Base-by-base conservation (phyloP, 371 early-diverging fungal species). In the Blastocladiella emersonii region DNA sequence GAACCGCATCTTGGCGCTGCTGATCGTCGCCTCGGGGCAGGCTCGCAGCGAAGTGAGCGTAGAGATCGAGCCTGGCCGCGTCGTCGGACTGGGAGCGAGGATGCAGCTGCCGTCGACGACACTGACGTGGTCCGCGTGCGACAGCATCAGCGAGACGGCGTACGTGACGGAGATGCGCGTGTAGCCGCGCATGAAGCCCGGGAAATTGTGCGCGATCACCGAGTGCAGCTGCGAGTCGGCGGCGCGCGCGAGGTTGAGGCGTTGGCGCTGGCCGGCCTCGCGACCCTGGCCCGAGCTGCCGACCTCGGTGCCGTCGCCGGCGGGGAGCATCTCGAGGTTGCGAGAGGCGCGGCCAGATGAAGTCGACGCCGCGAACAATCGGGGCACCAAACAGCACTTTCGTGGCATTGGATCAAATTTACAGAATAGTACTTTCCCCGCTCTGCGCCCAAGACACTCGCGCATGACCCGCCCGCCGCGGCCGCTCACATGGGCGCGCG, bases 141-240 rank as follows among this genome's bases (percentile, higher is more conserved):
- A 27, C 8, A 59, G 32, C n/a, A 39, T 36, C 13, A 59, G 44
- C 30, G 41, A 37, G 15, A 55, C 66, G 64, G 35, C 43, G 32
- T 95, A 90, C 0, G 93, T 91, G 1, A 90, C 93, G 37, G 95
- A 72, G 30, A 95, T 78, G 19, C 86, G 75, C 0, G 93, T 93
- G 13, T 92, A 80, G 13, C 81, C 79, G 23, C 68, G 71, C 82
- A 95, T 77, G 64, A 87, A 70, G 13, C 85, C 83, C 34, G 80
- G 75, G 61, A 90, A 12, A 13, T 59, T 39, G 44, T 59, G 35
- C 37, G 37, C n/a, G 27, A 59, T 27, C 3, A 59, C 6, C 6
- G 44, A 35, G n/a, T 43, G 35, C 10, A 10, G 10, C 41, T 12
- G 64, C 34, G 69, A 65, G 65, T 83, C 81, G 15, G 78, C 71